Evolutionary conservation across 2,329 filamentous ascomycete species (phyloP), one percentile per base, ranked within the genome.

Genomic region (Diaporthe ilicicola): DNA sequence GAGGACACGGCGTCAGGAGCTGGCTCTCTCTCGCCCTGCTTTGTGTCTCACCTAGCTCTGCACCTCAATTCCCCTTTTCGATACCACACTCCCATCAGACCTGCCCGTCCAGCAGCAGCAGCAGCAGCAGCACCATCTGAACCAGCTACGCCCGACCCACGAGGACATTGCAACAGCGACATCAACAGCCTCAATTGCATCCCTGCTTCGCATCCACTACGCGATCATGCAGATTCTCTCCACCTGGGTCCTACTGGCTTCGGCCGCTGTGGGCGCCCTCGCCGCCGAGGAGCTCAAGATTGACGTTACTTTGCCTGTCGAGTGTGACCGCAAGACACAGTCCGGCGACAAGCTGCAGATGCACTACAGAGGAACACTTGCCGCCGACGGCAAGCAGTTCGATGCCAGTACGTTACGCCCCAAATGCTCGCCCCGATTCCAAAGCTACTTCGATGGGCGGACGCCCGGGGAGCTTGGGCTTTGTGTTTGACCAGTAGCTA

Each of bases 311-410:
- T 86, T 90, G 71, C 85, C 89, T 32, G 92, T 93, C 74, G 89
- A 94, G 76, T 98, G 95, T 86, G 89, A 90, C 64, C 91, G 94
- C 82, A 95, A 93, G 85, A 93, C 90, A 19, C 78, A 88, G 78
- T 89, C 87, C 73, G 94, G 94, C 75, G 95, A 98, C 84, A 90
- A 86, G 74, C 90, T 98, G 79, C 86, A 91, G 69, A 94, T 98
- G 78, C 94, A 98, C 85, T 98, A 98, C 86, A 89, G 89, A 69
- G 95, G 95, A 76, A 96, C 92, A 1, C 89, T 98, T 39, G 65
- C 59, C 8, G 87, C 85, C 65, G 89, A 90, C 74, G 95, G 94
- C 77, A 86, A 88, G 73, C 86, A 96, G 80, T 98, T 98, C 79
- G 95, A 98, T 83, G 90, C 93, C 74, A 91, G 89, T 88, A 79